Conservation (phyloP, 2,329 filamentous ascomycete genomes). For the Albifimbria verrucaria region DNA sequence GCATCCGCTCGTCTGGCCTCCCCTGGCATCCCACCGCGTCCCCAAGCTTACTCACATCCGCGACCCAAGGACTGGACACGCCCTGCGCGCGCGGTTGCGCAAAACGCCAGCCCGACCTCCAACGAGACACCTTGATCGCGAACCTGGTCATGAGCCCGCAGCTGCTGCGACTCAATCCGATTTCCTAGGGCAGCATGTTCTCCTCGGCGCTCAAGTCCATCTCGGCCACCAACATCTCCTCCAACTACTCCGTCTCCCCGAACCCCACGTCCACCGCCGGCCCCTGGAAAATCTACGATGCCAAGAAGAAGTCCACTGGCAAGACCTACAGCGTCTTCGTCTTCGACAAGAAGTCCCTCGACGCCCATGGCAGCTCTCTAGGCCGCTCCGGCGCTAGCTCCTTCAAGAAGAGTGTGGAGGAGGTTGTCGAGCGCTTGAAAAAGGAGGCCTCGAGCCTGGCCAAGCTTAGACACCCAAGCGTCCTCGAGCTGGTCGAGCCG, state of each 20-base stretch:
- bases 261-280: slow-evolving; percentile 77
- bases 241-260: slow-evolving; percentile 82
- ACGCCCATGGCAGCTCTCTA: slow-evolving; percentile 46
- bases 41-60: no score
- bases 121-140: neutral
- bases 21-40: no score
- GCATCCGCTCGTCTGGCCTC: no score
- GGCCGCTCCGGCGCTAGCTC: slow-evolving; percentile 51
- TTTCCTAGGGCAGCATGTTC: slow-evolving; percentile 63
- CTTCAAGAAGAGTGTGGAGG: slow-evolving; percentile 79
- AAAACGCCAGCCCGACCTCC: neutral
- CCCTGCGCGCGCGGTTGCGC: neutral
- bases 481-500: slow-evolving; percentile 89
- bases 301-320: slow-evolving; percentile 92
- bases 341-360: slow-evolving; percentile 85
- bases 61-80: no score
- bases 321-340: slow-evolving; percentile 90
- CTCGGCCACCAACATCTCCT: slow-evolving; percentile 81
- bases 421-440: slow-evolving; percentile 86
- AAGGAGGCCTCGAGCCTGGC: slow-evolving; percentile 89
- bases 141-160: slow-evolving; percentile 22
- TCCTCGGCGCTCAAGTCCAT: slow-evolving; percentile 92
- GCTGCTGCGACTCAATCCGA: slow-evolving; percentile 16
- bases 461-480: slow-evolving; percentile 82
- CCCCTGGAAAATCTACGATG: slow-evolving; percentile 96